Conservation (phyloP, 202 grass and related monocot species). For the Setaria italica region DNA sequence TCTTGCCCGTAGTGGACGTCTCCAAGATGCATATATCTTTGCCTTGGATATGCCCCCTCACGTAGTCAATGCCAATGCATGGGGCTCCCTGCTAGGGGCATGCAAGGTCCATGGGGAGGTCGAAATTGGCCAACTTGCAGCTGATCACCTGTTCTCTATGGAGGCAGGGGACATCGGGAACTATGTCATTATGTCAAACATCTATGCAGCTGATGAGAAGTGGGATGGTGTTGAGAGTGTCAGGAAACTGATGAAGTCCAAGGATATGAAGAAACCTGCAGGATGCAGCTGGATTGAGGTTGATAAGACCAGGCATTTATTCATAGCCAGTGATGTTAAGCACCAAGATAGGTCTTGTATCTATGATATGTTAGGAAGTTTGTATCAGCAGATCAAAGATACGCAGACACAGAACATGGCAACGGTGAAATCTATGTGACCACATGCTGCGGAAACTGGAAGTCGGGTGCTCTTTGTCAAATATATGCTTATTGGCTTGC, state of each 20-base stretch:
- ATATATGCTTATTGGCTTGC: conserved; percentile 35
- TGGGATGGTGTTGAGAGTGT: conserved; percentile 76
- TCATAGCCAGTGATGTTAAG: conserved; percentile 58
- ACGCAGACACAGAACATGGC: conserved; percentile 31
- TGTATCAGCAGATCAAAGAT: conserved; percentile 66
- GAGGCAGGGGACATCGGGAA: conserved; percentile 58
- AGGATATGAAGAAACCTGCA: conserved; percentile 73
- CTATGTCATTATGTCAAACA: conserved; percentile 74
- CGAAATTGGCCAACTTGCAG: conserved; percentile 54
- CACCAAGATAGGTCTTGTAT: conserved; percentile 56
- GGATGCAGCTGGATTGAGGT: conserved; percentile 78
- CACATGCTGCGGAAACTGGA: conserved; percentile 5
- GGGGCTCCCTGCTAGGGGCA: conserved; percentile 62
- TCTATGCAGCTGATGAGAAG: conserved; percentile 70
- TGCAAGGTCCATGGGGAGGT: conserved; percentile 68
- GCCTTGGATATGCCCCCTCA: conserved; percentile 56
- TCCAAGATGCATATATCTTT: conserved; percentile 69
- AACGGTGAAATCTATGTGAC: not conserved
- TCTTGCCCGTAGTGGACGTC: conserved; percentile 54
- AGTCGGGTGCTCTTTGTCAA: conserved; percentile 6
- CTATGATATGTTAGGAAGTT: conserved; percentile 43
- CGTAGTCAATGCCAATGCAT: conserved; percentile 56
- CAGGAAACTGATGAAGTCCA: conserved; percentile 67
- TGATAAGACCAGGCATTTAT: conserved; percentile 61
- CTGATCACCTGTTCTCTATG: conserved; percentile 57